Base-by-base conservation (phyloP, 2,329 filamentous ascomycete species). In the Penicillium oxalicum region DNA sequence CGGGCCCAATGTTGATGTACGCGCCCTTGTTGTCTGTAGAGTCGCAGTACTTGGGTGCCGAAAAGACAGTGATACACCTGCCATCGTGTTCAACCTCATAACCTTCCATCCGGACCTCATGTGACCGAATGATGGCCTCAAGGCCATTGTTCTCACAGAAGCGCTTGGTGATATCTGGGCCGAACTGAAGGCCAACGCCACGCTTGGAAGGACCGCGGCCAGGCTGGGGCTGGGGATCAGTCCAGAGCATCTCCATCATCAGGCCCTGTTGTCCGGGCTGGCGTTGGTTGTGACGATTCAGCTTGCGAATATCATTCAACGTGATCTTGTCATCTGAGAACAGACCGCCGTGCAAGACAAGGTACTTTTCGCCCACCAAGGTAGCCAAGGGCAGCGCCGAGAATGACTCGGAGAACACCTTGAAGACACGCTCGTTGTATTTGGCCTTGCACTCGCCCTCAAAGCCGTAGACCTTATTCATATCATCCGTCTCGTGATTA, bases 191-290 rank as follows among this genome's bases (percentile, higher is more conserved):
- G 45, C 93, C 93, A 18, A 98, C 91, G 58, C 93, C 93, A 66
- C 93, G 83, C 78, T 98, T 98, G 76, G 90, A 95, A 39, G 93
- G 93, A 7, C 91, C 89, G 59, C 93, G 84, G 45, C 93, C 93
- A 27, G 87, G 84, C 59, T 83, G 78, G 0, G 87, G 79, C 69
- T 98, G 93, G 2, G 93, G 93, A 66, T 98, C 93, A 0, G 93
- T 97, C 93, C 93, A 98, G 40, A 98, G 80, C 93, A 98, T 98
- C 73, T 98, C 93, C 93, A 98, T 98, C 93, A 98, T 98, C 61
- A 98, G 74, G 11, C 93, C 93, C 42, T 87, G 75, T 69, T 98
- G 93, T 29, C 93, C 93, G 2, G 93, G 91, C 64, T 97, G 91
- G 53, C 88, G 81, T 72, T 97, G 93, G 67, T 81, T 83, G 73